Percentiles rank a stretch among this genome's conserved stretches.
These are phyloP conservation scores for Fusarium torreyae DNA, from an alignment of 2,329 filamentous ascomycete species.

Conservation along the genomic window DNA sequence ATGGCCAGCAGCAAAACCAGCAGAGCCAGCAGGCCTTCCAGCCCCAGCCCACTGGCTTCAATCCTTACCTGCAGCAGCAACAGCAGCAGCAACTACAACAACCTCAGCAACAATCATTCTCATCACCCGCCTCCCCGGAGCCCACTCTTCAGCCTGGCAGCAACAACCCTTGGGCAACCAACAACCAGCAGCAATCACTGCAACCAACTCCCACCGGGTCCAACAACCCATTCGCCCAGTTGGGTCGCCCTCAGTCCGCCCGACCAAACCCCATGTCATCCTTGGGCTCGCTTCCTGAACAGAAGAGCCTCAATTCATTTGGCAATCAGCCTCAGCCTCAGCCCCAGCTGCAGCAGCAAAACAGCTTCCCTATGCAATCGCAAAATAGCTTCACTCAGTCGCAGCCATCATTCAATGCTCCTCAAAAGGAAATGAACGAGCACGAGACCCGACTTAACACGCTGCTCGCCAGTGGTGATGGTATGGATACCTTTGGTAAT, in stretches of 20 bases:
- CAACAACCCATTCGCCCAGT: slow-evolving; percentile 96
- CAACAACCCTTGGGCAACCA: slow-evolving; percentile 93
- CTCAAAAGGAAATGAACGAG: slow-evolving; percentile 71
- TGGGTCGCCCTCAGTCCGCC: slow-evolving; percentile 70
- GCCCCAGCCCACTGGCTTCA: slow-evolving; percentile 68
- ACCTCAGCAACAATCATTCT: slow-evolving; percentile 57
- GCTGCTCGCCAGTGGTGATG: slow-evolving; percentile 88
- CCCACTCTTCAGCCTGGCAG: slow-evolving; percentile 80
- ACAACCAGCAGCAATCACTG: slow-evolving; percentile 73
- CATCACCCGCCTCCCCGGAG: slow-evolving; percentile 66
- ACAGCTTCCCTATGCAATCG: slow-evolving; percentile 54
- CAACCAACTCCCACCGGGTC: slow-evolving; percentile 92
- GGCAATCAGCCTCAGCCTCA: slow-evolving; percentile 61
- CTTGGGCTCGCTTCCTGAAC: slow-evolving; percentile 84
- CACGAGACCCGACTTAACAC: slow-evolving; percentile 86
- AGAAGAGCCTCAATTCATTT: slow-evolving; percentile 79
- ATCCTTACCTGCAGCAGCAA: slow-evolving; percentile 64
- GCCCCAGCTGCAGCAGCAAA: slow-evolving; percentile 59
- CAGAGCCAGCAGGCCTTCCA: slow-evolving; percentile 62
- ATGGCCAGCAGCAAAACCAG: slow-evolving; percentile 64
- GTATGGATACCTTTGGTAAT: slow-evolving; percentile 97
- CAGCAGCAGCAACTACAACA: slow-evolving; percentile 53
- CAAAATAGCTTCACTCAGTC: slow-evolving; percentile 53
- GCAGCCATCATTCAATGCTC: slow-evolving; percentile 53
- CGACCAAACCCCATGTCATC: slow-evolving; percentile 73